phyloP scores from a whole-genome alignment of 768 basidiomycete genomes.

The Boletus edulis region DNA sequence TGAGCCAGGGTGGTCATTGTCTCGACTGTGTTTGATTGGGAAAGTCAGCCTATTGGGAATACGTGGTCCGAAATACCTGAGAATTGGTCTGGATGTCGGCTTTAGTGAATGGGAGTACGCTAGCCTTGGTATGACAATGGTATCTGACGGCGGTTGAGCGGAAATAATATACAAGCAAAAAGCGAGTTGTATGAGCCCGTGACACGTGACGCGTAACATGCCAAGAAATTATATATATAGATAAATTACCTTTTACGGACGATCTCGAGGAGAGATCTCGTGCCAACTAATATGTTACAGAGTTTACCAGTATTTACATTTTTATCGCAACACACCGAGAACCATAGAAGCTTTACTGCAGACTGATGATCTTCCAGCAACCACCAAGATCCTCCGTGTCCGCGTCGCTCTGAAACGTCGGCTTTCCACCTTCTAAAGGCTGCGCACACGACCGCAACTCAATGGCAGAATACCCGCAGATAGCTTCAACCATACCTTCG shows the following conservation, averaged over 20 bases:
- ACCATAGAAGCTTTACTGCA: too few species aligned
- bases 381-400: too few species aligned
- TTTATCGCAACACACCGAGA: too few species aligned
- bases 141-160: constrained; percentile 25
- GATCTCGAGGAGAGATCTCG: constrained; percentile 4
- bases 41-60: too few species aligned
- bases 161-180: constrained; percentile 10
- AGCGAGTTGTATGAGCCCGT: neutral
- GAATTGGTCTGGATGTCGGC: neutral
- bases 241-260: constrained; percentile 5
- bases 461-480: neutral
- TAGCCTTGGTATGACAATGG: too few species aligned
- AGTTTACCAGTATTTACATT: too few species aligned
- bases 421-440: too few species aligned
- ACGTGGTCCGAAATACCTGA: too few species aligned
- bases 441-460: neutral
- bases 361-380: too few species aligned
- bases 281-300: neutral
- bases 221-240: constrained; percentile 2
- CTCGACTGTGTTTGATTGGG: too few species aligned
- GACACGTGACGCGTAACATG: neutral
- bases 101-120: neutral
- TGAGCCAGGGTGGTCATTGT: too few species aligned
- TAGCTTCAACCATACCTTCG: neutral
- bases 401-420: too few species aligned